Percentiles rank a stretch among this genome's conserved stretches.
phyloP scores from a whole-genome alignment of 2,329 filamentous ascomycete genomes.

The Magnaporthiopsis rhizophila region DNA sequence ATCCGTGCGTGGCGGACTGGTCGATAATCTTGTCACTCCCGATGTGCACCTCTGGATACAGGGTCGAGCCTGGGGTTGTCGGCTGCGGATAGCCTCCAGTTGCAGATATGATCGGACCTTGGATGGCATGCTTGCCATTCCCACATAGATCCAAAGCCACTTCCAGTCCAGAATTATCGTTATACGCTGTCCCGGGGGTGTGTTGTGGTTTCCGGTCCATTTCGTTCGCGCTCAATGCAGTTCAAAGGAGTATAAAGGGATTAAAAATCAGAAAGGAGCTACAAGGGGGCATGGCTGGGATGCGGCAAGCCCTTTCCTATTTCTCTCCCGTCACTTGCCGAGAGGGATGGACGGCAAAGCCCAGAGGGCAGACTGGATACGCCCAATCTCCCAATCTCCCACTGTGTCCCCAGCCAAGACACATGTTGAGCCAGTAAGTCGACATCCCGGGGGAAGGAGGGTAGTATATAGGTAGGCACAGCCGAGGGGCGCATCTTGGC shows the following conservation, averaged over 20 bases:
- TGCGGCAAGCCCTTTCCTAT: not conserved
- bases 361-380: too few relatives aligned
- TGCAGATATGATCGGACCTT: too few relatives aligned
- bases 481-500: not conserved
- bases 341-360: not conserved
- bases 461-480: too few relatives aligned
- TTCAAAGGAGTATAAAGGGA: not conserved
- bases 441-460: too few relatives aligned
- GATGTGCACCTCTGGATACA: not conserved
- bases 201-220: not conserved
- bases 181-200: not conserved
- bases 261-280: not conserved
- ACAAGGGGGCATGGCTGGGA: too few relatives aligned
- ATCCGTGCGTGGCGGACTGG: not conserved
- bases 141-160: not conserved
- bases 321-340: not conserved
- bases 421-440: not conserved
- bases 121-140: not conserved
- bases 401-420: not conserved
- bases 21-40: not conserved
- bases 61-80: not conserved
- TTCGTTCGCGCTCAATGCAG: not conserved
- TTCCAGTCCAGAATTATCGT: not conserved
- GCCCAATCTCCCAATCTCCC: not conserved
- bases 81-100: not conserved